Evolutionary conservation across 2,329 filamentous ascomycete species (phyloP).

Genomic region (Phialophora verrucosa): DNA sequence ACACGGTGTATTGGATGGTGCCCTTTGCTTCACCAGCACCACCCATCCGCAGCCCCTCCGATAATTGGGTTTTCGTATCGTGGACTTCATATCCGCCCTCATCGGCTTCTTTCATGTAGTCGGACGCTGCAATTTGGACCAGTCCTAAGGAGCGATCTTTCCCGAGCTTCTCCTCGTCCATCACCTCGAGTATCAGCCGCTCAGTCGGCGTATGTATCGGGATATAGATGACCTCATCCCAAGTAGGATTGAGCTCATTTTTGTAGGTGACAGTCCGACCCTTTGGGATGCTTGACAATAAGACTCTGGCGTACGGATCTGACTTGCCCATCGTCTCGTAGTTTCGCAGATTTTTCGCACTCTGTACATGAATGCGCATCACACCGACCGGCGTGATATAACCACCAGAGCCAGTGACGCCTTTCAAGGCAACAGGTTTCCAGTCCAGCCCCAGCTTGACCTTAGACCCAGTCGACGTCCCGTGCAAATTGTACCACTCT

Average conservation of each 20-base stretch:
- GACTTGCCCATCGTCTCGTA: conserved; percentile 96
- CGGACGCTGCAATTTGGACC: conserved; percentile 74
- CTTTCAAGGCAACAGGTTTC: conserved; percentile 90
- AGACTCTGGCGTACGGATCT: conserved; percentile 87
- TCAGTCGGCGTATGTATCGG: conserved; percentile 86
- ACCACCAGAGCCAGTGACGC: conserved; percentile 77
- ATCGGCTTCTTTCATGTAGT: conserved; percentile 79
- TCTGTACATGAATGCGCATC: conserved; percentile 89
- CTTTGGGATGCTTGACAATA: conserved; percentile 89
- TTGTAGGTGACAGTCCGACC: conserved; percentile 92
- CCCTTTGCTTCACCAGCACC: conserved; percentile 79
- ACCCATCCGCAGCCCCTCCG: conserved; percentile 74
- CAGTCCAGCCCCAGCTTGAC: conserved; percentile 91
- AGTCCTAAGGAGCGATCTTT: conserved; percentile 87
- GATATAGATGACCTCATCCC: conserved; percentile 94
- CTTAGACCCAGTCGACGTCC: conserved; percentile 74
- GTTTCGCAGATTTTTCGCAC: conserved; percentile 82
- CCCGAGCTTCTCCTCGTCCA: conserved; percentile 92
- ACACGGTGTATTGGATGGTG: conserved; percentile 76
- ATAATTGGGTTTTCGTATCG: conserved; percentile 72
- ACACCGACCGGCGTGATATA: conserved; percentile 95
- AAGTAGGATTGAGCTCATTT: conserved; percentile 93
- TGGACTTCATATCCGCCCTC: conserved; percentile 77
- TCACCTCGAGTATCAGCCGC: conserved; percentile 85
- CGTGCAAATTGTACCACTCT: conserved; percentile 91